Evolutionary conservation across 768 basidiomycete genomes (phyloP).

Genomic region (Russula brevipes): DNA sequence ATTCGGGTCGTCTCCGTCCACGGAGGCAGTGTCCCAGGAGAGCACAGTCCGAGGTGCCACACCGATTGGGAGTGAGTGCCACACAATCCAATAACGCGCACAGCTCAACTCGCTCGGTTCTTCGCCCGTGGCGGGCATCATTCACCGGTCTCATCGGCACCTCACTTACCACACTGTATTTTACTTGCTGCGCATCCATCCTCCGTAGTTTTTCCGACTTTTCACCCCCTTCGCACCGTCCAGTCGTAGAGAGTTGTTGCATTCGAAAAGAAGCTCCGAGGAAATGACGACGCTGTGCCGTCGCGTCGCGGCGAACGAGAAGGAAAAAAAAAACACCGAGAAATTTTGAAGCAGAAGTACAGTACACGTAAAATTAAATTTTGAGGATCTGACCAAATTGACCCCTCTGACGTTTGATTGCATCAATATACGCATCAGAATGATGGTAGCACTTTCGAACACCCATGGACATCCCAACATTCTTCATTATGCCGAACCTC

Average conservation of each 20-base stretch:
- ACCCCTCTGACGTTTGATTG: neutral
- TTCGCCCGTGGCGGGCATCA: neutral
- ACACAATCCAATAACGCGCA: neutral
- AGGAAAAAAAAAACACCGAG: neutral
- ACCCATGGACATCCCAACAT: too few relatives aligned
- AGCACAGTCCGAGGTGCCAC: neutral
- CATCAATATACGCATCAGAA: neutral
- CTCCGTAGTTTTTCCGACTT: slow-evolving; percentile 10
- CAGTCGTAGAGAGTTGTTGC: neutral
- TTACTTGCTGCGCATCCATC: neutral
- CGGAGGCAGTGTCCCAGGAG: neutral
- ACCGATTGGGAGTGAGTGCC: too few relatives aligned
- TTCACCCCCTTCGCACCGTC: neutral
- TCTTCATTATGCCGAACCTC: too few relatives aligned
- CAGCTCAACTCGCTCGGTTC: neutral
- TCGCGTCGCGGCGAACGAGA: neutral
- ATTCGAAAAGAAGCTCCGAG: neutral
- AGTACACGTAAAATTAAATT: neutral
- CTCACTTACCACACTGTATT: neutral
- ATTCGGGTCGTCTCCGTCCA: too few relatives aligned
- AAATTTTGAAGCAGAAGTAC: neutral
- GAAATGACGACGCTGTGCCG: neutral
- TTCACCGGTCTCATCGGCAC: neutral
- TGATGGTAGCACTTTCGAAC: too few relatives aligned
- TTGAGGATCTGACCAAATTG: too few relatives aligned